Conservation (phyloP, 1,284 basidiomycete species). For the Naganishia sp. region DNA sequence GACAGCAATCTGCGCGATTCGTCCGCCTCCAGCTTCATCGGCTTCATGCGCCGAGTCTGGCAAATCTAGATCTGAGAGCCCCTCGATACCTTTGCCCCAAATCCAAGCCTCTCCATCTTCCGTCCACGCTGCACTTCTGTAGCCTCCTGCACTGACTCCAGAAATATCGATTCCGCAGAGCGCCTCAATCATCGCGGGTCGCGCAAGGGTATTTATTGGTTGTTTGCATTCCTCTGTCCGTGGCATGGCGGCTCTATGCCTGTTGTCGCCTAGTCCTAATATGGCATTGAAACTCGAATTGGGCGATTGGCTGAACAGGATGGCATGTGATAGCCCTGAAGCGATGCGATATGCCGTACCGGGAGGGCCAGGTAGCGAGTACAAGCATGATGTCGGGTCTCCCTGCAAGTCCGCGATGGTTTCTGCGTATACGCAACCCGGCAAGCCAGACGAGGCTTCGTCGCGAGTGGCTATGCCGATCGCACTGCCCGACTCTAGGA, state of each 20-base stretch:
- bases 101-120: constrained; percentile 42
- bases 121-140: constrained; percentile 40
- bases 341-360: not conserved
- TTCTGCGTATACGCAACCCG: constrained; percentile 4
- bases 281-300: constrained; percentile 6
- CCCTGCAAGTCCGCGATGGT: not conserved
- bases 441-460: not conserved
- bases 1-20: constrained; percentile 36
- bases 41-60: constrained; percentile 26
- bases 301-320: constrained; percentile 9
- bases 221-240: constrained; percentile 3
- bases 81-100: constrained; percentile 32
- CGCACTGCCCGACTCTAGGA: constrained; percentile 12
- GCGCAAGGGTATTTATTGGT: not conserved
- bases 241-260: constrained; percentile 21
- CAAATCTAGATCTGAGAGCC: constrained; percentile 33
- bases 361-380: constrained; percentile 9
- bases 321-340: constrained; percentile 20
- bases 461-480: not conserved
- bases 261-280: constrained; percentile 26
- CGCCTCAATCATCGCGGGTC: constrained; percentile 36
- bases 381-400: not conserved
- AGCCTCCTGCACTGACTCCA: constrained; percentile 37
- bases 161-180: constrained; percentile 41
- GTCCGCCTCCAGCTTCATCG: constrained; percentile 27